Percentiles rank a stretch among this genome's conserved stretches.
phyloP scores from a whole-genome alignment of 2,329 filamentous ascomycete genomes.

The Exophiala aquamarina region DNA sequence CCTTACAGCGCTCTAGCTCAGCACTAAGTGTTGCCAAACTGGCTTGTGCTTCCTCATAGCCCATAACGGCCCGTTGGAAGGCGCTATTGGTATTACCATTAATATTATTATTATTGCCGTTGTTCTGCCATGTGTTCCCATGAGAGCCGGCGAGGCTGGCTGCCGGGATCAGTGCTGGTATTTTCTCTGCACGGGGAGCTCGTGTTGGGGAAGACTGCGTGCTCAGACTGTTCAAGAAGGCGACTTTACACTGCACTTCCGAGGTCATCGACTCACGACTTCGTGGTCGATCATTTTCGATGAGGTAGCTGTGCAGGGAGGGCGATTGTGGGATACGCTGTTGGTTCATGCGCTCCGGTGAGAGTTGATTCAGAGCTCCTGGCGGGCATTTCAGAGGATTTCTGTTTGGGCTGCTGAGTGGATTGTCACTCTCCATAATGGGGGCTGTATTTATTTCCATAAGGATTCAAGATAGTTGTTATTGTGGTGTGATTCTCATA shows the following conservation, averaged over 20 bases:
- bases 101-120: constrained; percentile 22
- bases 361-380: constrained; percentile 43
- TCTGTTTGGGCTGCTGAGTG: constrained; percentile 9
- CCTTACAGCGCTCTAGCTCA: constrained; percentile 42
- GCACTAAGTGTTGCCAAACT: constrained; percentile 34
- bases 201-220: constrained; percentile 21
- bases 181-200: constrained; percentile 3
- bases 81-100: constrained; percentile 40
- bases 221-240: constrained; percentile 48
- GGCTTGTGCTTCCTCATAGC: constrained; percentile 47
- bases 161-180: not conserved
- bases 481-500: constrained; percentile 1
- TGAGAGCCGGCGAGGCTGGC: not conserved
- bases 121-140: not conserved
- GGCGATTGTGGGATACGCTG: constrained; percentile 43
- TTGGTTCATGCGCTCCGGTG: constrained; percentile 52
- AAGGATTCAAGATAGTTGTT: not conserved
- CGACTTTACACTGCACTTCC: constrained; percentile 50
- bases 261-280: constrained; percentile 37
- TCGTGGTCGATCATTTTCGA: constrained; percentile 27
- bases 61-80: constrained; percentile 44
- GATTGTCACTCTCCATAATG: constrained; percentile 8
- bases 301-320: constrained; percentile 33
- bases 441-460: too few relatives aligned
- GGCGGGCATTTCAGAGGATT: constrained; percentile 23